Evolutionary conservation across 1,284 basidiomycete genomes (phyloP), one percentile per base, ranked within the genome.

Genomic region (Ganoderma lucidum): DNA sequence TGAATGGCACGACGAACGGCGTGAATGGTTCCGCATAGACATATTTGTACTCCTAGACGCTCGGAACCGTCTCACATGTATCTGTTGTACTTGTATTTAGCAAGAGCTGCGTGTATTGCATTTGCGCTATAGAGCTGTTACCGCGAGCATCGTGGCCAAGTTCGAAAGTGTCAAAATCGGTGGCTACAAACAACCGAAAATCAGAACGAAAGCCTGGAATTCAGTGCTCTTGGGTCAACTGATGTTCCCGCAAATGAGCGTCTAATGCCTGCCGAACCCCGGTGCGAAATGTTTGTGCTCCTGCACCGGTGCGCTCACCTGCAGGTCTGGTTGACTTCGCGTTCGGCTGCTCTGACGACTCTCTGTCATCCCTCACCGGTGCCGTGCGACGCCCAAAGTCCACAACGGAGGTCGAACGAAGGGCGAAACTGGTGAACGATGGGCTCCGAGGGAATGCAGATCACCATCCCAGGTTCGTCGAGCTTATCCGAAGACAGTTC

Each of bases 381-480:
- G 37, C 59, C 28, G 37, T 42, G 39, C 41, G 37, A 61, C n/a
- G 6, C 10, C 15, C 14, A 15, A 28, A 42, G 59, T 61, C 4
- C n/a, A 23, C n/a, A 48, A 56, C 55, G 32, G 41, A 44, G 58
- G 59, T 45, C 32, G 63, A 51, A 63, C n/a, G 68, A 55, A 19
- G 61, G 60, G 60, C 42, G 48, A 61, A 65, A 48, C 65, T 69
- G 66, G 41, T 60, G 45, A 56, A 66, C 64, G 58, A 84, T 84
- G 83, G 78, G 79, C 39, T 83, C 85, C n/a, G 89, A 91, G 75
- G 86, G 86, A 55, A 85, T 92, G 72, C 93, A 94, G 81, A 94
- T 94, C 75, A 93, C 92, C 63, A 94, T 94, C 73, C 93, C 93
- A 81, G 91, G 93, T 93, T 74, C 75, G 84, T 79, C 58, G 28